Conservation (phyloP, 495 filamentous ascomycete species). For the Aspergillus funiculosus region DNA sequence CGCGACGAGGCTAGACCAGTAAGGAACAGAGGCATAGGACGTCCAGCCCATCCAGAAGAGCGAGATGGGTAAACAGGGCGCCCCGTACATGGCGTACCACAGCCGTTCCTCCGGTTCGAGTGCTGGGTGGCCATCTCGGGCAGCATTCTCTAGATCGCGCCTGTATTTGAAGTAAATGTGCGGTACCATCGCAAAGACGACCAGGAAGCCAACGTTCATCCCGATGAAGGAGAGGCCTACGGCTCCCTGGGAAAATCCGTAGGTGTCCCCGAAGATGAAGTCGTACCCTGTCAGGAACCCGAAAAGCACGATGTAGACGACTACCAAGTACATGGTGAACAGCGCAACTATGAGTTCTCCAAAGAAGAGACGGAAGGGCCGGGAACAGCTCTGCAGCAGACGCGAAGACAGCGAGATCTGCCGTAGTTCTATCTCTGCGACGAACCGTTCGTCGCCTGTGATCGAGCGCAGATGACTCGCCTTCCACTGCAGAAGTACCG, state of each 20-base stretch:
- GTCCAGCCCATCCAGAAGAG: conserved; percentile 63
- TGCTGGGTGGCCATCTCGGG: not conserved
- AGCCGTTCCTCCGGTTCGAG: conserved; percentile 10
- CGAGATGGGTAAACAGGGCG: conserved; percentile 45
- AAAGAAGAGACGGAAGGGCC: conserved; percentile 40
- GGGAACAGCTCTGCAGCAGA: conserved; percentile 26
- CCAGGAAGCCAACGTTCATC: conserved; percentile 51
- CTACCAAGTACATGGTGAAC: conserved; percentile 53
- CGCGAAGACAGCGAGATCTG: conserved; percentile 29
- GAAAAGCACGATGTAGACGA: conserved; percentile 63
- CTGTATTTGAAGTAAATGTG: conserved; percentile 33
- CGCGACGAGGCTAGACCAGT: conserved; percentile 47
- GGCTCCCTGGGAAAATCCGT: conserved; percentile 47
- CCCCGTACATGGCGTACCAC: conserved; percentile 50
- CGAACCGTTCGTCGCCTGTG: conserved; percentile 41
- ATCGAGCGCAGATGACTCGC: conserved; percentile 39
- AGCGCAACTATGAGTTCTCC: conserved; percentile 47
- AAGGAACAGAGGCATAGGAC: conserved; percentile 39
- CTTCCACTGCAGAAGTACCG: conserved; percentile 48
- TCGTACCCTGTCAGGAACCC: conserved; percentile 61
- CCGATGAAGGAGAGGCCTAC: conserved; percentile 55
- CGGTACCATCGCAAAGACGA: conserved; percentile 43
- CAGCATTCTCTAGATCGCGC: conserved; percentile 34
- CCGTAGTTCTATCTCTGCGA: conserved; percentile 40
- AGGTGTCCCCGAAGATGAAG: conserved; percentile 55